Evolutionary conservation across 2,329 filamentous ascomycete genomes (phyloP).

Genomic region (Pestalotiopsis sp.): DNA sequence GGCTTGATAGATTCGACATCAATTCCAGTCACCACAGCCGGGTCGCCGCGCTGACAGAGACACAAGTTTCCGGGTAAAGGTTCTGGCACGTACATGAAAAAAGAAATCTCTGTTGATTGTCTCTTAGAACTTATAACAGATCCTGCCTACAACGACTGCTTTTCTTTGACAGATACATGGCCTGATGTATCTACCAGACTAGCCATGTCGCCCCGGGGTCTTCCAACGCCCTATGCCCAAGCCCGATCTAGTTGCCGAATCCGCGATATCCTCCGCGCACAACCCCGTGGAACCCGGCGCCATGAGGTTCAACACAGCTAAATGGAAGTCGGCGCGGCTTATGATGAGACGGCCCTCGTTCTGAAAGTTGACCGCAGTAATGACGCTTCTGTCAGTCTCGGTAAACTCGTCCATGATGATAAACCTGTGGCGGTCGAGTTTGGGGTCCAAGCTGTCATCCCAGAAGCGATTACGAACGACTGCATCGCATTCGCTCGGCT

Average conservation of each 20-base stretch:
- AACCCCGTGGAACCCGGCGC: neutral
- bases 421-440: conserved; percentile 3
- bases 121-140: neutral
- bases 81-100: no score
- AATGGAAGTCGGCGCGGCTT: neutral
- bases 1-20: neutral
- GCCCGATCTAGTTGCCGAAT: neutral
- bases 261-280: neutral
- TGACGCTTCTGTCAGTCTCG: neutral
- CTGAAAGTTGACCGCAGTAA: neutral
- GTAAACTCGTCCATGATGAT: conserved; percentile 7
- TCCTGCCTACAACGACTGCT: neutral
- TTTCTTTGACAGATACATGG: neutral
- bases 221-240: neutral
- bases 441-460: neutral
- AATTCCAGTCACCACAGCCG: neutral
- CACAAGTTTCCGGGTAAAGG: no score
- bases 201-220: neutral
- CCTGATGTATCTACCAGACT: neutral
- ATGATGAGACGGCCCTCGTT: neutral
- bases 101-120: neutral
- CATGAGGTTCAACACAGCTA: neutral
- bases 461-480: neutral
- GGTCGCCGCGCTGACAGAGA: no score
- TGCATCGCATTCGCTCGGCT: conserved; percentile 4